These are phyloP conservation scores for Coemansia sp. DNA, from an alignment of 192 early-diverging fungal genomes.

Conservation along the genomic window DNA sequence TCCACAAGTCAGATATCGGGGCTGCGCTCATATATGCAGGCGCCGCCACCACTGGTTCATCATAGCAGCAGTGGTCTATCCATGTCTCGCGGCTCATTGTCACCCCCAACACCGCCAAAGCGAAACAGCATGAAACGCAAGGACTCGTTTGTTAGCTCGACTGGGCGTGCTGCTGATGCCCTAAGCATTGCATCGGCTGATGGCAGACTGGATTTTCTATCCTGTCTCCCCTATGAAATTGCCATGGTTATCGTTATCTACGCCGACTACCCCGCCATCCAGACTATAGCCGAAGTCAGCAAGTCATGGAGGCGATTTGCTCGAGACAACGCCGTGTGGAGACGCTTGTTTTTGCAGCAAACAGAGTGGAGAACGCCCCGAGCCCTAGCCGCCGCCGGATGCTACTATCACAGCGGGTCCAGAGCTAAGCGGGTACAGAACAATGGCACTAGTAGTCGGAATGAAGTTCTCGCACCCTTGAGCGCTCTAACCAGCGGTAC, in stretches of 20 bases:
- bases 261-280: conserved; percentile 62
- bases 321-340: conserved; percentile 74
- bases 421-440: neutral
- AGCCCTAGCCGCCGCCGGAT: conserved; percentile 23
- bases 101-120: conserved; percentile 2
- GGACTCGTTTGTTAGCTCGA: conserved; percentile 44
- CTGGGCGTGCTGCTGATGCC: neutral
- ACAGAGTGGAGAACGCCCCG: conserved; percentile 55
- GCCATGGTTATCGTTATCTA: conserved; percentile 65
- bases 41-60: neutral
- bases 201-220: conserved; percentile 58
- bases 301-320: conserved; percentile 65
- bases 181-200: neutral
- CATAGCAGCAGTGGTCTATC: conserved; percentile 14
- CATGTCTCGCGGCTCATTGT: neutral
- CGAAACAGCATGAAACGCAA: conserved; percentile 37
- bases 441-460: neutral
- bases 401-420: conserved; percentile 6
- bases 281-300: conserved; percentile 62
- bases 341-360: conserved; percentile 58
- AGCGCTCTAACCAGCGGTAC: conserved; percentile 22
- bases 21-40: conserved; percentile 29
- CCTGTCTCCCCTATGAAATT: conserved; percentile 71
- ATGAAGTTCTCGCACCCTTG: neutral
- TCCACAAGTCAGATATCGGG: conserved; percentile 21